phyloP scores from a whole-genome alignment of 202 grass and related monocot species.

The Schoenoplectus triqueter region DNA sequence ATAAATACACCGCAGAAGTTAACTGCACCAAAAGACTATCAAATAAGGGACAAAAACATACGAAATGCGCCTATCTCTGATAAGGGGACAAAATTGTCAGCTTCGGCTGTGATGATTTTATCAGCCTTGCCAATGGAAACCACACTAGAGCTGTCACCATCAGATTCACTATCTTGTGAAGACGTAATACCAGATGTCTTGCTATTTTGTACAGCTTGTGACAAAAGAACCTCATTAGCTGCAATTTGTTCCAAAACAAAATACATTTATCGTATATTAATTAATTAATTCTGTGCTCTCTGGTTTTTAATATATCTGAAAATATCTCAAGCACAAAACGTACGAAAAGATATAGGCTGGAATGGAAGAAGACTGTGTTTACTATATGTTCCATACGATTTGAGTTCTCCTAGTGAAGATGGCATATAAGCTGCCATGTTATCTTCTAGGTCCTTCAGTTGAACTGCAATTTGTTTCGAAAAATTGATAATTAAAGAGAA shows the following conservation, averaged over 20 bases:
- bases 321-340: too few relatives aligned
- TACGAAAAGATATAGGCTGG: too few relatives aligned
- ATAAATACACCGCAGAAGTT: neutral
- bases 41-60: constrained; percentile 7
- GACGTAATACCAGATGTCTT: neutral
- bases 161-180: neutral
- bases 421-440: neutral
- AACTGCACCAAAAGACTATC: neutral
- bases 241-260: neutral
- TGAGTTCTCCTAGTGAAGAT: neutral
- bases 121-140: neutral
- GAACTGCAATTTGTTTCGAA: neutral
- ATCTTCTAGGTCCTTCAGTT: neutral
- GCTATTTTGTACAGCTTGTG: neutral
- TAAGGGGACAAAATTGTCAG: neutral
- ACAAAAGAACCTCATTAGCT: constrained; percentile 1
- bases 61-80: neutral
- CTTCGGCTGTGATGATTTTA: neutral
- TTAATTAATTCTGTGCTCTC: too few relatives aligned
- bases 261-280: neutral
- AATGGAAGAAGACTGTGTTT: neutral
- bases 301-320: too few relatives aligned
- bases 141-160: neutral
- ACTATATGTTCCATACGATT: neutral
- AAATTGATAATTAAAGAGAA: neutral